Evolutionary conservation across 345 rosid species (phyloP).

Genomic region (Bruguiera parviflora): DNA sequence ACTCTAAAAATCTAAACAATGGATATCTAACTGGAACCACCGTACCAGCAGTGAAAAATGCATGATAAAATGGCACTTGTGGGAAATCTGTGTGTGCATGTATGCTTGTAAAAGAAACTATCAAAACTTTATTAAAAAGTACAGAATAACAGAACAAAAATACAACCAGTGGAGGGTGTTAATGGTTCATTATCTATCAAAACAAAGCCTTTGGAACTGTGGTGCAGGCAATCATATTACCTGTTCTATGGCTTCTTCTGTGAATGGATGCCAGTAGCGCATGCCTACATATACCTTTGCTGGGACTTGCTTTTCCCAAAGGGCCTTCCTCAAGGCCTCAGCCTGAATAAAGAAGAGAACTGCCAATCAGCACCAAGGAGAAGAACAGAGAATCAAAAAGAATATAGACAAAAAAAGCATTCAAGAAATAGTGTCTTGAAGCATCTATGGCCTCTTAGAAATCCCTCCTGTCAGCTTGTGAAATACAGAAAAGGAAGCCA

Average conservation of each 20-base stretch:
- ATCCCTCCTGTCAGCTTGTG: too few relatives aligned
- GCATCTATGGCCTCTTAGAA: too few relatives aligned
- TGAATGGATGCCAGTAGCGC: conserved; percentile 99
- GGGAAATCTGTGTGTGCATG: neutral
- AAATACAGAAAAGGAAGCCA: neutral
- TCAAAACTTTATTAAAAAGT: neutral
- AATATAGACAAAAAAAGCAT: neutral
- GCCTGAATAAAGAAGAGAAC: conserved; percentile 46
- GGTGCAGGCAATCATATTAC: conserved; percentile 31
- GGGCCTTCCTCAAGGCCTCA: conserved; percentile 80
- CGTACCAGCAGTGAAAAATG: neutral
- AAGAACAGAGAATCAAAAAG: neutral
- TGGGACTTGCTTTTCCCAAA: conserved; percentile 76
- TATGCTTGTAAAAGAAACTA: neutral
- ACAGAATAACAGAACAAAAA: conserved; percentile 2
- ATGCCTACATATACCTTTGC: conserved; percentile 96
- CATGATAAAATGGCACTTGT: neutral
- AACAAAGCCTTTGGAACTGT: neutral
- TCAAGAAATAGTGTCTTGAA: neutral
- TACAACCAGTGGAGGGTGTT: neutral
- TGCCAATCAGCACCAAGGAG: conserved; percentile 6
- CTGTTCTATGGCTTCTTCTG: conserved; percentile 98
- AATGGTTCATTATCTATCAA: neutral
- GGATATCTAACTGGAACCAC: neutral
- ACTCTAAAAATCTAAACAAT: neutral